Evolutionary conservation across 192 early-diverging fungal genomes (phyloP).

Genomic region (Geranomyces michiganensis): DNA sequence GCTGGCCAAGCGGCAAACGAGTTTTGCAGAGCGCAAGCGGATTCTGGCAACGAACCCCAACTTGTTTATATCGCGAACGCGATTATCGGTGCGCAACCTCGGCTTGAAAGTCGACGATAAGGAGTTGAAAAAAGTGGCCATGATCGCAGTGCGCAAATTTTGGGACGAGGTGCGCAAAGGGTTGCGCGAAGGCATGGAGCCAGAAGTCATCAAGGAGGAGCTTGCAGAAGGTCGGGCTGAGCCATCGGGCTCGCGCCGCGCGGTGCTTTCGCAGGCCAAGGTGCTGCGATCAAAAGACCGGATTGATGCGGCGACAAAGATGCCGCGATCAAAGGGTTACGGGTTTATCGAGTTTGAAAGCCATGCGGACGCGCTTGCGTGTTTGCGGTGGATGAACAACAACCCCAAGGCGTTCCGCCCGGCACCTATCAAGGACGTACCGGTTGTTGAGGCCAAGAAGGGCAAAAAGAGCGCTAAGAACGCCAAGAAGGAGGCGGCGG

Average conservation of each 20-base stretch:
- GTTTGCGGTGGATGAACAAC: conserved; percentile 90
- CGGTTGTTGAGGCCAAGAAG: conserved; percentile 15
- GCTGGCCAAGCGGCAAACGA: conserved; percentile 81
- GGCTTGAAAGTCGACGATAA: conserved; percentile 73
- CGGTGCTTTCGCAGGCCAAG: conserved; percentile 75
- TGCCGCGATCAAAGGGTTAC: conserved; percentile 79
- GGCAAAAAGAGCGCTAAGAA: conserved; percentile 1
- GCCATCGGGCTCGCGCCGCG: conserved; percentile 37
- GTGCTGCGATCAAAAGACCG: conserved; percentile 77
- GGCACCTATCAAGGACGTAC: conserved; percentile 29
- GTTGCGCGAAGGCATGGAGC: conserved; percentile 42
- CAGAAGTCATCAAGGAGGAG: conserved; percentile 70
- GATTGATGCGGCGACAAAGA: conserved; percentile 71
- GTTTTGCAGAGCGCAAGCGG: conserved; percentile 79
- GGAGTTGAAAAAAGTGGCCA: conserved; percentile 55
- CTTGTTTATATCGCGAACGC: conserved; percentile 83
- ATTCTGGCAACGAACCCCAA: conserved; percentile 84
- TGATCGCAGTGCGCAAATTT: conserved; percentile 46
- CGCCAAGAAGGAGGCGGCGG: neutral
- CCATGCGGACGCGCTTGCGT: conserved; percentile 91
- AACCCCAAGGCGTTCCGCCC: conserved; percentile 42
- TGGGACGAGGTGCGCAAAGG: conserved; percentile 53
- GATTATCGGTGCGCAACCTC: conserved; percentile 88
- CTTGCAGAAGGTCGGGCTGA: conserved; percentile 61
- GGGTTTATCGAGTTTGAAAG: conserved; percentile 90